Conservation (phyloP, 305 asterid genomes). For the Coffea humblotiana region DNA sequence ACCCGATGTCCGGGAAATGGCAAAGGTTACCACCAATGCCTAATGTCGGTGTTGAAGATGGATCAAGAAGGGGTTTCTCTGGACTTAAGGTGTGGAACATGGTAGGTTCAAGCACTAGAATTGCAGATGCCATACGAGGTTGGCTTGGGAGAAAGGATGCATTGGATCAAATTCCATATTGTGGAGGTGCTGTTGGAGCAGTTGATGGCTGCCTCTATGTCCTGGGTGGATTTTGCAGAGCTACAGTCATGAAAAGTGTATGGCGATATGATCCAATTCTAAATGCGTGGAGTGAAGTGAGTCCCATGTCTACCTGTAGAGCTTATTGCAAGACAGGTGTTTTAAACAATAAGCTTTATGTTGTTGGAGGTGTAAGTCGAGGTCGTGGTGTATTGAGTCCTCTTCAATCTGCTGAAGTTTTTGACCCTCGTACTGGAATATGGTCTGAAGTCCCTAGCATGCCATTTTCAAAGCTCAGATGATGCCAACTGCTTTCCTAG, state of each 20-base stretch:
- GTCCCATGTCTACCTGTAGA: constrained; percentile 71
- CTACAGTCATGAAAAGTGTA: constrained; percentile 55
- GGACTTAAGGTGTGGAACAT: constrained; percentile 60
- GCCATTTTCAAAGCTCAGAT: constrained; percentile 88
- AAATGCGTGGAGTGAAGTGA: constrained; percentile 68
- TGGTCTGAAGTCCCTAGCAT: constrained; percentile 82
- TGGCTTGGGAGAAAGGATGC: constrained; percentile 65
- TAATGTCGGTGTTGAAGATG: constrained; percentile 40
- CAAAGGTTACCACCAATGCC: constrained; percentile 82
- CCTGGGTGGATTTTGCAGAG: constrained; percentile 68
- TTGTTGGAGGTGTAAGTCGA: constrained; percentile 82
- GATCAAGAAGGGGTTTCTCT: constrained; percentile 41
- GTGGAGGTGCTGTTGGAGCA: constrained; percentile 84
- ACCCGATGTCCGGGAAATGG: constrained; percentile 67
- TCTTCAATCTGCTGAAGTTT: constrained; percentile 84
- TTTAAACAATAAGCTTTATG: constrained; percentile 72
- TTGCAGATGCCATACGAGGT: constrained; percentile 62
- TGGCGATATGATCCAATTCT: constrained; percentile 69
- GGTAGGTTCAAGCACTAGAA: constrained; percentile 53
- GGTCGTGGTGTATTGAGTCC: constrained; percentile 69
- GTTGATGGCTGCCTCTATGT: constrained; percentile 75
- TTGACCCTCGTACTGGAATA: constrained; percentile 59
- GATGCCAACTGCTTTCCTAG: constrained; percentile 79
- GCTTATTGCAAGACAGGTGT: constrained; percentile 83
- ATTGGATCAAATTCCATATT: constrained; percentile 60